Conservation (phyloP, 2,329 filamentous ascomycete species). For the Blastomyces percursus region DNA sequence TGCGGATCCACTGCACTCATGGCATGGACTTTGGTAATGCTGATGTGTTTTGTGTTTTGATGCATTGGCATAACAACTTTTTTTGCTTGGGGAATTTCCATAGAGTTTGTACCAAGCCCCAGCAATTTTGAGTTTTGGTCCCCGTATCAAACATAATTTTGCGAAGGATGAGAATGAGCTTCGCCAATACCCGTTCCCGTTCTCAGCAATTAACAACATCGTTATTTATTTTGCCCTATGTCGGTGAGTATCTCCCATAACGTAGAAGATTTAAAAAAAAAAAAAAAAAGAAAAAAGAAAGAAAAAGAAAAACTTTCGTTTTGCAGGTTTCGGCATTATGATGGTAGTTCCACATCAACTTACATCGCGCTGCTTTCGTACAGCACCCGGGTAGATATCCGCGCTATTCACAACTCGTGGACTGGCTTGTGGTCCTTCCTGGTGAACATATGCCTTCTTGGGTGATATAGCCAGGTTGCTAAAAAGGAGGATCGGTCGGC, state of each 20-base stretch:
- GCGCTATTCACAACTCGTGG: background rate
- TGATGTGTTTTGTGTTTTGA: slow-evolving; percentile 11
- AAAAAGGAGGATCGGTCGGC: background rate
- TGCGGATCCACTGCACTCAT: slow-evolving; percentile 11
- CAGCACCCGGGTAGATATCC: background rate
- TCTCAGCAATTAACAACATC: no score
- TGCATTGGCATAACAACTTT: background rate
- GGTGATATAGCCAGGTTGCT: background rate
- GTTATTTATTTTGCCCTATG: background rate
- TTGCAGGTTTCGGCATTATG: background rate
- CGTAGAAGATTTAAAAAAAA: background rate
- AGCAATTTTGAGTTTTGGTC: background rate
- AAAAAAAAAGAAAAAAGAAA: no score
- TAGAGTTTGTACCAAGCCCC: background rate
- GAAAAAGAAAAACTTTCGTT: background rate
- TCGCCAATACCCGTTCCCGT: background rate
- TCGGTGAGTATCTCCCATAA: background rate
- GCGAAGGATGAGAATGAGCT: background rate
- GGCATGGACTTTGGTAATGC: slow-evolving; percentile 1
- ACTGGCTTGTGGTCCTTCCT: background rate
- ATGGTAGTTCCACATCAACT: background rate
- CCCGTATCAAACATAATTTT: background rate
- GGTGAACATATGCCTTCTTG: background rate
- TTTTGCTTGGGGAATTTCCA: background rate
- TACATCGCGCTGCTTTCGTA: background rate